Conservation (phyloP, 139 green algal species). For the Nannochloris sp. region DNA sequence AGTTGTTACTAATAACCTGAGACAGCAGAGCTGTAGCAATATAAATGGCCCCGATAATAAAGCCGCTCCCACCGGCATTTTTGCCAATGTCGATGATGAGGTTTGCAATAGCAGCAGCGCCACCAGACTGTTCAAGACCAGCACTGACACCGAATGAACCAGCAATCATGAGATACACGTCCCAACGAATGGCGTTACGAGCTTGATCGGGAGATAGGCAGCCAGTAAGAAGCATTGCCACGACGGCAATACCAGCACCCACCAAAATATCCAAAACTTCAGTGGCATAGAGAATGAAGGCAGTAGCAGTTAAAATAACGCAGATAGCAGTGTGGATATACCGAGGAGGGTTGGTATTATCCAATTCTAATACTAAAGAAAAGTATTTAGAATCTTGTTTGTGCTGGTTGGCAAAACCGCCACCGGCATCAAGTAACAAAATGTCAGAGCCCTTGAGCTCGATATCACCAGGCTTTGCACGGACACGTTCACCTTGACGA, state of each 20-base stretch:
- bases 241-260: conserved; percentile 37
- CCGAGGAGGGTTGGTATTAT: conserved; percentile 38
- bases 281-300: conserved; percentile 22
- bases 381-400: conserved; percentile 37
- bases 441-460: conserved; percentile 42
- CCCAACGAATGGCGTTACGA: conserved; percentile 34
- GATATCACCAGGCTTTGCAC: conserved; percentile 42
- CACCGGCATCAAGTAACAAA: conserved; percentile 48
- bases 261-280: conserved; percentile 28
- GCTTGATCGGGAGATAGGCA: conserved; percentile 52
- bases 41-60: conserved; percentile 41
- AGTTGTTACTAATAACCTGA: conserved; percentile 57
- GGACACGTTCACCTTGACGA: conserved; percentile 35
- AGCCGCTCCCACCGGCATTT: conserved; percentile 25
- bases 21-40: conserved; percentile 41
- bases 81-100: conserved; percentile 26
- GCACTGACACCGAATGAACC: conserved; percentile 36
- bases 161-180: conserved; percentile 51
- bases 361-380: conserved; percentile 45
- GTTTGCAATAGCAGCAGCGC: conserved; percentile 35
- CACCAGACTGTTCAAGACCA: conserved; percentile 33
- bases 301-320: conserved; percentile 37
- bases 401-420: conserved; percentile 39
- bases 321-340: conserved; percentile 36
- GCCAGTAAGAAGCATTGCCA: conserved; percentile 54